These are phyloP conservation scores for Nepenthes alata DNA, from an alignment of 179 eudicot species.

Conservation along the genomic window DNA sequence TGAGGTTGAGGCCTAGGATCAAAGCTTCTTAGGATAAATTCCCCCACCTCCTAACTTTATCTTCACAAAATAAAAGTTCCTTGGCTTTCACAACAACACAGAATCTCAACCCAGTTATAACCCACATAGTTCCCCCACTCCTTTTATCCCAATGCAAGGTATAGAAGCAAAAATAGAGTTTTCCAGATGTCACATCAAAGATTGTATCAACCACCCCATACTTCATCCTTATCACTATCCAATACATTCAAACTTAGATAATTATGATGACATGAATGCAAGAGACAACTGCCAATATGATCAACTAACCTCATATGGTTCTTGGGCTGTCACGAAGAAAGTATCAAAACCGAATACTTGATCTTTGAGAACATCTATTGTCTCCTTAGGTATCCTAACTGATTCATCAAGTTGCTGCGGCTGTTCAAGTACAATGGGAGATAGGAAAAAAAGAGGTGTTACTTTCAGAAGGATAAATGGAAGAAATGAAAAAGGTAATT, in stretches of 20 bases:
- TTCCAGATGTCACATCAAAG: no score
- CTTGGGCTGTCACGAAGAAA: conserved; percentile 84
- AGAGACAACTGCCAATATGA: not conserved
- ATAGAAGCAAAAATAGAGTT: no score
- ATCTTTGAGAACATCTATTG: conserved; percentile 65
- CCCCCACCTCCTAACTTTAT: no score
- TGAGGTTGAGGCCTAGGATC: no score
- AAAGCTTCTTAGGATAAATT: no score
- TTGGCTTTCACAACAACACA: no score
- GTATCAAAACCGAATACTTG: conserved; percentile 97
- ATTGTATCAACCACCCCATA: not conserved
- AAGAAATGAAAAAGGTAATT: not conserved
- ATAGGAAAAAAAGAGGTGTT: conserved; percentile 1
- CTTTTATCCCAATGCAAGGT: no score
- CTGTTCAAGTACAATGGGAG: conserved; percentile 26
- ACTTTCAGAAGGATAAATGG: not conserved
- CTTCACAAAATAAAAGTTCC: no score
- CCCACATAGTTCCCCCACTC: not conserved
- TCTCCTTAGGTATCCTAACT: conserved; percentile 70
- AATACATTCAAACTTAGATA: not conserved
- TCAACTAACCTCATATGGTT: conserved; percentile 83
- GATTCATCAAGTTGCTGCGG: conserved; percentile 57
- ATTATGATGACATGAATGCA: not conserved
- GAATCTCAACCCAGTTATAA: not conserved
- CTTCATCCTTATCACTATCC: not conserved